A percentile compares a stretch with the other conserved stretches of the same genome.
Evolutionary conservation across 805 yeast genomes (phyloP).

Genomic region (Sugiyamaella americana): DNA sequence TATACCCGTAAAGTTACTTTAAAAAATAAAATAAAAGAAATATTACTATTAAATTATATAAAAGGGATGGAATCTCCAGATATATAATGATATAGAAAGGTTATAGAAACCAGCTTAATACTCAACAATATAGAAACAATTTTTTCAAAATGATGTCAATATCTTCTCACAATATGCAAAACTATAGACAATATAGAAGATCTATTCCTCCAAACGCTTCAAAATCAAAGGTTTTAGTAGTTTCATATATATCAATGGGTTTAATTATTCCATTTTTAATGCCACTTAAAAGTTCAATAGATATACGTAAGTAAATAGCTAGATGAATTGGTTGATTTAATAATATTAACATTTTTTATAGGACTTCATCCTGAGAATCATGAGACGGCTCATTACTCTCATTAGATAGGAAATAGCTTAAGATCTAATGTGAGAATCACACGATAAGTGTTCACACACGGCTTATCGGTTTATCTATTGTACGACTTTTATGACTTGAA

Average conservation of each 20-base stretch:
- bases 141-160: constrained; percentile 5
- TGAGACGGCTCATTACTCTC: neutral
- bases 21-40: too few relatives aligned
- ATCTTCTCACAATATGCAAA: constrained; percentile 1
- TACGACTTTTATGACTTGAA: neutral
- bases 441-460: neutral
- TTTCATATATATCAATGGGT: constrained; percentile 25
- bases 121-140: neutral
- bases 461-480: neutral
- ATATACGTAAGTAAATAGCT: constrained; percentile 9
- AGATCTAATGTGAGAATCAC: neutral
- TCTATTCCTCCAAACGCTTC: neutral
- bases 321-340: neutral
- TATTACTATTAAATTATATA: too few relatives aligned
- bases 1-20: too few relatives aligned
- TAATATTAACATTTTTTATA: neutral
- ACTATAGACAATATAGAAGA: neutral
- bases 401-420: neutral
- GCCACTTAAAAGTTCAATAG: constrained; percentile 25
- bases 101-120: neutral
- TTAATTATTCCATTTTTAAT: constrained; percentile 27
- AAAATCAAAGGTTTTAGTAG: constrained; percentile 12
- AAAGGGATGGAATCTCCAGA: too few relatives aligned
- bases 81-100: too few relatives aligned
- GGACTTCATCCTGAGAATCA: neutral